A percentile compares a stretch with the other conserved stretches of the same genome.
Evolutionary conservation across 345 rosid genomes (phyloP).

Genomic region (Rhizophora apiculata): DNA sequence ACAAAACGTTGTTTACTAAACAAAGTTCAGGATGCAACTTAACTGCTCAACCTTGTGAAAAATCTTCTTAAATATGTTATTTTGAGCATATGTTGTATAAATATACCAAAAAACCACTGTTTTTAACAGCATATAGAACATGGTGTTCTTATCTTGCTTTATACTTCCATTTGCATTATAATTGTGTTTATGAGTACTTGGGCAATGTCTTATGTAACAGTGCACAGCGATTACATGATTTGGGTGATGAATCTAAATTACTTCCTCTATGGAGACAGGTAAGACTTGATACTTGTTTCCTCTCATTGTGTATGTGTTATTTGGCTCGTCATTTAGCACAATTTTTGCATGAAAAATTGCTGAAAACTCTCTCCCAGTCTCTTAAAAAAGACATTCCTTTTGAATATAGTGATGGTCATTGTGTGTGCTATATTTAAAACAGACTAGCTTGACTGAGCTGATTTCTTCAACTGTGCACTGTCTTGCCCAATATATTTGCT

Average conservation of each 20-base stretch:
- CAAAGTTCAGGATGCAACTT: neutral
- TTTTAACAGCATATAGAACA: too few species aligned
- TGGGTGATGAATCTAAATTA: conserved; percentile 90
- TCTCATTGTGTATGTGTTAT: neutral
- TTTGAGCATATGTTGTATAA: too few species aligned
- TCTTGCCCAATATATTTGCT: neutral
- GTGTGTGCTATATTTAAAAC: too few species aligned
- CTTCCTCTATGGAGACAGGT: conserved; percentile 99
- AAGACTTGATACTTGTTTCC: conserved; percentile 15
- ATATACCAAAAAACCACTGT: too few species aligned
- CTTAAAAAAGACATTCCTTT: neutral
- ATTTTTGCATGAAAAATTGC: neutral
- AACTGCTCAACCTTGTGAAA: neutral
- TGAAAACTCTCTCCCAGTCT: neutral
- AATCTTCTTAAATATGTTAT: neutral
- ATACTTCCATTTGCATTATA: neutral
- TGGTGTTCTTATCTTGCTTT: neutral
- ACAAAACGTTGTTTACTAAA: neutral
- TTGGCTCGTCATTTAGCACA: neutral
- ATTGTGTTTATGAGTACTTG: neutral
- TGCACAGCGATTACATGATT: conserved; percentile 72
- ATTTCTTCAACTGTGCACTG: neutral
- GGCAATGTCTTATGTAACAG: conserved; percentile 39
- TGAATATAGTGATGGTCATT: too few species aligned
- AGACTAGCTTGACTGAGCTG: too few species aligned